Conservation (phyloP, 495 filamentous ascomycete species). For the Staphylotrichum tortipilum region DNA sequence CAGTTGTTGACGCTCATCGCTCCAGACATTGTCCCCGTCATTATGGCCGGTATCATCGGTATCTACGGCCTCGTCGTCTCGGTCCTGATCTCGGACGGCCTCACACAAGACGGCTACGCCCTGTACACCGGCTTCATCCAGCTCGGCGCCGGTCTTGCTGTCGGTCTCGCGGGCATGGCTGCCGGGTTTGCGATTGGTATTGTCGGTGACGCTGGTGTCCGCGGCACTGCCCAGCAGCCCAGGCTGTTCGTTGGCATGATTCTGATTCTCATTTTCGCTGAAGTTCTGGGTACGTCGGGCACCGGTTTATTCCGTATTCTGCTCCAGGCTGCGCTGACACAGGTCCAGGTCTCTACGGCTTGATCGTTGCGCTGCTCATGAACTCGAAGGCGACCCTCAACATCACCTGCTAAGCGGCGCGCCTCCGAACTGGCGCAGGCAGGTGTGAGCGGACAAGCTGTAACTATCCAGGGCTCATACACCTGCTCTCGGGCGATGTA, state of each 20-base stretch:
- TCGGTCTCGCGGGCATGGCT: conserved; percentile 94
- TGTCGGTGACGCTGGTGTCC: conserved; percentile 97
- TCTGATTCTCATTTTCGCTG: conserved; percentile 99
- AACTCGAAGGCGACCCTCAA: conserved; percentile 70
- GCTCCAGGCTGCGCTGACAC: conserved; percentile 9
- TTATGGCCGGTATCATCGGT: conserved; percentile 99
- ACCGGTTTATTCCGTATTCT: too few species aligned
- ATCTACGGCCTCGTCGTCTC: conserved; percentile 99
- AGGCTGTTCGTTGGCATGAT: conserved; percentile 99
- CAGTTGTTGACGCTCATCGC: not conserved
- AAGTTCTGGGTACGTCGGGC: conserved; percentile 80
- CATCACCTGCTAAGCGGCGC: conserved; percentile 30
- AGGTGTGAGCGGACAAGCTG: conserved; percentile 18
- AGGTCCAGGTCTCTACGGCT: conserved; percentile 76
- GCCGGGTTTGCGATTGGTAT: conserved; percentile 99
- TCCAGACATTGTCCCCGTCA: conserved; percentile 95
- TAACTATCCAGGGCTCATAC: conserved; percentile 12
- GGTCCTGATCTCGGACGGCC: conserved; percentile 88
- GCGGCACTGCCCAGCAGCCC: conserved; percentile 95
- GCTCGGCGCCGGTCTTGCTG: conserved; percentile 89
- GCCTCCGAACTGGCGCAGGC: not conserved
- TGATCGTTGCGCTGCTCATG: conserved; percentile 98
- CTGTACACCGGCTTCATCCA: conserved; percentile 96
- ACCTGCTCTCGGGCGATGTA: too few species aligned
- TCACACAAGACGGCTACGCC: conserved; percentile 64